These are phyloP conservation scores for Populus hybrid DNA, from an alignment of 441 rosid species.

Conservation along the genomic window DNA sequence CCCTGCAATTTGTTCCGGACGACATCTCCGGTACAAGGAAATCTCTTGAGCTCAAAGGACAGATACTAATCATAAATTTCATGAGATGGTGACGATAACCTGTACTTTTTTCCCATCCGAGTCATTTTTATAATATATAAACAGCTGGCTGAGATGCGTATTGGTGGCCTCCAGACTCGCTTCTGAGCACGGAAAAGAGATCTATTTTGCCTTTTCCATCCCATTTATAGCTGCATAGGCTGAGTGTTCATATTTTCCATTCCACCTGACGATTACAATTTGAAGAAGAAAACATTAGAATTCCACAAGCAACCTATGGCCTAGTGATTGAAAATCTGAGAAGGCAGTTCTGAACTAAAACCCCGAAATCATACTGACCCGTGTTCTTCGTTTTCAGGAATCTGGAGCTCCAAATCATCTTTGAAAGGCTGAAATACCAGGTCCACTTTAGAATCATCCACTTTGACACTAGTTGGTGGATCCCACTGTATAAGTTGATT, in stretches of 20 bases:
- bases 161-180: not conserved
- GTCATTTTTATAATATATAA: not conserved
- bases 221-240: constrained; percentile 31
- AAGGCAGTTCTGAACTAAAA: not conserved
- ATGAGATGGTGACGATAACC: not conserved
- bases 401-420: constrained; percentile 61
- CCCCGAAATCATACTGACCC: constrained; percentile 36
- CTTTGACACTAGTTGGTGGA: constrained; percentile 55
- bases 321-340: not conserved
- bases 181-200: not conserved
- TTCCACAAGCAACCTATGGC: not conserved
- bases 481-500: constrained; percentile 51
- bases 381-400: constrained; percentile 62
- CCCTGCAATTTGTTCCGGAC: not conserved
- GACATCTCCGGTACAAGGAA: not conserved
- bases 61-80: not conserved
- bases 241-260: constrained; percentile 66
- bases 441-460: constrained; percentile 42
- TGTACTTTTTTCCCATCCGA: not conserved
- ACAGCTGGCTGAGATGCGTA: not conserved
- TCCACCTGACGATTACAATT: constrained; percentile 54
- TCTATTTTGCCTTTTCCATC: not conserved
- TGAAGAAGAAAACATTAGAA: too few species aligned
- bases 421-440: constrained; percentile 46
- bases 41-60: too few species aligned